phyloP scores from a whole-genome alignment of 345 rosid species.

The Hibiscus syriacus region DNA sequence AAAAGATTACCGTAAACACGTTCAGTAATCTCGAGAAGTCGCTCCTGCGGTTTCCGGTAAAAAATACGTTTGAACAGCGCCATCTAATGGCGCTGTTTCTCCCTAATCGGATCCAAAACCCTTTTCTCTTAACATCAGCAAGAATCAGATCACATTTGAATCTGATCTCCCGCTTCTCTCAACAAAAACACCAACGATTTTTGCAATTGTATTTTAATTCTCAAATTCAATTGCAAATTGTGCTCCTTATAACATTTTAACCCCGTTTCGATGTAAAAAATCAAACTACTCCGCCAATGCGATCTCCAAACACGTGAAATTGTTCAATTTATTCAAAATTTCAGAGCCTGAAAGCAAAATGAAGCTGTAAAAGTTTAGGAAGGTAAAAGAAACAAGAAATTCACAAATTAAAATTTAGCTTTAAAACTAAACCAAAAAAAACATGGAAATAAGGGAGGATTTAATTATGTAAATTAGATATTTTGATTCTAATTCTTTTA shows the following conservation, averaged over 20 bases:
- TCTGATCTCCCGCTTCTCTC: conserved; percentile 7
- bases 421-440: not conserved
- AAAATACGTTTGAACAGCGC: conserved; percentile 99
- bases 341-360: not conserved
- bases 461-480: not conserved
- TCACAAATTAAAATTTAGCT: not conserved
- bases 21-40: conserved; percentile 98
- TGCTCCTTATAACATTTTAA: not conserved
- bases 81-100: conserved; percentile 99
- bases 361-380: not conserved
- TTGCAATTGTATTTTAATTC: not conserved
- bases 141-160: conserved; percentile 28
- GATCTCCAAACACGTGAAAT: not conserved
- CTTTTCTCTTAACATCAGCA: conserved; percentile 23
- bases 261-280: conserved; percentile 4
- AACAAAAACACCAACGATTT: conserved; percentile 31
- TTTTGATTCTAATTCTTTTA: not conserved
- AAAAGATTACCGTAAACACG: conserved; percentile 66
- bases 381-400: not conserved
- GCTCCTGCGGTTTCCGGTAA: conserved; percentile 98
- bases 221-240: not conserved
- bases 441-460: not conserved
- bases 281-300: not conserved
- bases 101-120: conserved; percentile 78
- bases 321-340: not conserved